Percentiles rank a stretch among this genome's conserved stretches.
These are phyloP conservation scores for Alternaria atra DNA, from an alignment of 2,329 filamentous ascomycete genomes.

Conservation along the genomic window DNA sequence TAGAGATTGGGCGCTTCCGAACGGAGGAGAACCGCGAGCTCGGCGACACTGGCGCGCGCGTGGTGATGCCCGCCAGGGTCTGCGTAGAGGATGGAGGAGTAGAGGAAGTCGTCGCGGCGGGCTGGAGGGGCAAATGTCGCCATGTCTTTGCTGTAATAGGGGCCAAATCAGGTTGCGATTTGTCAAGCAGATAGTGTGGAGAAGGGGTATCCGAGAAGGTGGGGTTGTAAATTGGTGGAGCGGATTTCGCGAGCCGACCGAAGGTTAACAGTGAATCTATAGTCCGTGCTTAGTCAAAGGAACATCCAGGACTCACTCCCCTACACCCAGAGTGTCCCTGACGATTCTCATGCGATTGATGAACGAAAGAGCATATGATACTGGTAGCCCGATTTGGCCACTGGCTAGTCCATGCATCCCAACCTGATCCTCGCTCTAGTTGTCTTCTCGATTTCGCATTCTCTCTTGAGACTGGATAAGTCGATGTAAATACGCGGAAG, in stretches of 20 bases:
- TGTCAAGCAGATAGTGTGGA: too few species aligned
- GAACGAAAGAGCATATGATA: neutral
- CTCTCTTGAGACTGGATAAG: too few species aligned
- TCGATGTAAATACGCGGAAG: too few species aligned
- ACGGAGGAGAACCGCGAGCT: slow-evolving; percentile 41
- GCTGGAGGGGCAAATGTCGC: slow-evolving; percentile 41
- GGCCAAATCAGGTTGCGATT: neutral
- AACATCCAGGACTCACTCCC: neutral
- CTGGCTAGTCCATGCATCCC: neutral
- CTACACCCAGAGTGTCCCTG: too few species aligned
- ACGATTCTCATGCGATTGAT: fast-evolving
- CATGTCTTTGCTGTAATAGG: slow-evolving; percentile 8
- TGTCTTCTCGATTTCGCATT: too few species aligned
- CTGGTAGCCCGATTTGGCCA: neutral
- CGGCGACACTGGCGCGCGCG: slow-evolving; percentile 40
- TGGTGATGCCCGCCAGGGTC: slow-evolving; percentile 45
- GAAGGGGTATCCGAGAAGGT: neutral
- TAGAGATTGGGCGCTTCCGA: slow-evolving; percentile 30
- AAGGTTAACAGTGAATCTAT: neutral
- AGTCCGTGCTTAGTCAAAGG: neutral
- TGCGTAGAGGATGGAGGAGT: slow-evolving; percentile 41
- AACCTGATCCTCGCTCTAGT: too few species aligned
- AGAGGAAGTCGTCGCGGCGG: slow-evolving; percentile 38
- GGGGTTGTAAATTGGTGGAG: neutral
- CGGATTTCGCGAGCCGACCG: neutral